These are phyloP conservation scores for Saksenaea oblongispora DNA, from an alignment of 371 early-diverging fungal genomes.

Conservation along the genomic window DNA sequence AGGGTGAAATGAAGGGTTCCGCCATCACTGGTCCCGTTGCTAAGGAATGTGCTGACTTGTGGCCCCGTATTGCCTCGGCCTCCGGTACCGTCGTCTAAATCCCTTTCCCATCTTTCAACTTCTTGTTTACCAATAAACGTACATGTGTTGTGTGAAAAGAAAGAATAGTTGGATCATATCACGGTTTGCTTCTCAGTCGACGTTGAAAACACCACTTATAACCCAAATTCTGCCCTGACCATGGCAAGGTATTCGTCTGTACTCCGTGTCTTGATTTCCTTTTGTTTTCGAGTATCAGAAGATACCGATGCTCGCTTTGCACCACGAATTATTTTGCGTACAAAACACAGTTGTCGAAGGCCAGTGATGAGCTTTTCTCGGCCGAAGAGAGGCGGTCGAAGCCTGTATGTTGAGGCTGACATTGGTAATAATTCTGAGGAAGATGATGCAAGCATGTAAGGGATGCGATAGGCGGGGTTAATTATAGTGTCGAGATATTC, in stretches of 20 bases:
- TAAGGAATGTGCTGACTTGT: conserved; percentile 99
- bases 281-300: background rate
- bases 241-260: background rate
- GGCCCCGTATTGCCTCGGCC: conserved; percentile 99
- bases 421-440: background rate
- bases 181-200: background rate
- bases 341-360: background rate
- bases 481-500: background rate
- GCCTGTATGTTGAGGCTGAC: background rate
- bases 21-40: conserved; percentile 99
- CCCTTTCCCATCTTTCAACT: background rate
- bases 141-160: conserved; percentile 2
- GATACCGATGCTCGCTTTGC: background rate
- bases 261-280: background rate
- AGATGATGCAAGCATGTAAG: background rate
- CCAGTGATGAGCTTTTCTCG: background rate
- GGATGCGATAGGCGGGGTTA: background rate
- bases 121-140: conserved; percentile 8
- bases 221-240: background rate
- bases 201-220: background rate
- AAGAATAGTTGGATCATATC: background rate
- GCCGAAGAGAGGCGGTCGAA: background rate
- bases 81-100: conserved; percentile 85
- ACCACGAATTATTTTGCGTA: background rate
- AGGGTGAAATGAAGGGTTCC: conserved; percentile 99